A percentile compares a stretch with the other conserved stretches of the same genome.
Conservation (phyloP, 2,329 filamentous ascomycete species). For the Aspergillus clavatus region DNA sequence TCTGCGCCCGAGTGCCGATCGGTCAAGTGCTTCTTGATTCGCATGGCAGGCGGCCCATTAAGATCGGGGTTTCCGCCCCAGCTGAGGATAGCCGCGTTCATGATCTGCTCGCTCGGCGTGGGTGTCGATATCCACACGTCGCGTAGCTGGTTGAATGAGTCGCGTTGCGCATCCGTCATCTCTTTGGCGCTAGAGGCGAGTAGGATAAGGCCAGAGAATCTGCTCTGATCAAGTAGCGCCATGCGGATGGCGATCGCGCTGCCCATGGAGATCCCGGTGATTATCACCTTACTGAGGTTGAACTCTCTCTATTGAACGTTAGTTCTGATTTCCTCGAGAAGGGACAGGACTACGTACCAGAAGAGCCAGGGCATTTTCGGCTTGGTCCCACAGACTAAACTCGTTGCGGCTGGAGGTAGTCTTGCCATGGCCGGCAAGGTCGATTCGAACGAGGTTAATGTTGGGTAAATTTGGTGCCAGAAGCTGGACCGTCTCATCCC, state of each 20-base stretch:
- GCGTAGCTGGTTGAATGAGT: background rate
- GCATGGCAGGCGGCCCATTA: background rate
- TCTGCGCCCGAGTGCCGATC: constrained; percentile 1
- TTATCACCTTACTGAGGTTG: background rate
- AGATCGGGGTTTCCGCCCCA: constrained; percentile 4
- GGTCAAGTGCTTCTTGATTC: background rate
- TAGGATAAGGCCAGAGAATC: background rate
- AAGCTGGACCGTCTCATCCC: constrained; percentile 1
- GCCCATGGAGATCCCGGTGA: constrained; percentile 4
- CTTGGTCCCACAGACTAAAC: constrained; percentile 4
- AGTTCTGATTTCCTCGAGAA: background rate
- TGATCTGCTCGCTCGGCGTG: constrained; percentile 1
- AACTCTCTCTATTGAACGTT: background rate
- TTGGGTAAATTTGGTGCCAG: background rate
- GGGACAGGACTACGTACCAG: background rate
- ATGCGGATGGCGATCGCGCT: constrained; percentile 1
- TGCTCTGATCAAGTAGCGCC: background rate
- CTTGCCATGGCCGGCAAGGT: constrained; percentile 1
- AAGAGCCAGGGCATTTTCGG: background rate
- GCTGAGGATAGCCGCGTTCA: constrained; percentile 2
- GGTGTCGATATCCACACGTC: constrained; percentile 3
- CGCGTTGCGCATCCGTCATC: background rate
- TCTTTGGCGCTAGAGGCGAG: background rate
- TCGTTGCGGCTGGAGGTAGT: background rate
- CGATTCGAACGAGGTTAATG: background rate